Evolutionary conservation across 2,329 filamentous ascomycete genomes (phyloP).

Genomic region (Neonectria punicea): DNA sequence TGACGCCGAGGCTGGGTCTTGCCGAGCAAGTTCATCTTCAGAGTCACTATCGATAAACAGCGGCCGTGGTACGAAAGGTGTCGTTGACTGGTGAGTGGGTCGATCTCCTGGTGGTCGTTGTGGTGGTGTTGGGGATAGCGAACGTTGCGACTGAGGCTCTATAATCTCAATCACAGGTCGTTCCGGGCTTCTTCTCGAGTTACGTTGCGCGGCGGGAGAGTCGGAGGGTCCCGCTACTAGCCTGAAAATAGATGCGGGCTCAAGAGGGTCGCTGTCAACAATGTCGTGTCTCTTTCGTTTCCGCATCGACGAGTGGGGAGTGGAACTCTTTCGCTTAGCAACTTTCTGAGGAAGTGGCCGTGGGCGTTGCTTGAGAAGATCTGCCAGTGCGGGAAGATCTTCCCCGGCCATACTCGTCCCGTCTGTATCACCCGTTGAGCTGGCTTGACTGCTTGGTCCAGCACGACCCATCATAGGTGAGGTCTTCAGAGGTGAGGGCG

Average conservation of each 20-base stretch:
- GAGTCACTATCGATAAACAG: slow-evolving; percentile 37
- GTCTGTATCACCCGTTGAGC: slow-evolving; percentile 50
- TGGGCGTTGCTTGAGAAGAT: slow-evolving; percentile 43
- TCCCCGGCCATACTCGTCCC: slow-evolving; percentile 50
- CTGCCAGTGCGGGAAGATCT: slow-evolving; percentile 51
- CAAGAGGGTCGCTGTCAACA: slow-evolving; percentile 47
- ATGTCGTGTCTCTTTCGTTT: slow-evolving; percentile 47
- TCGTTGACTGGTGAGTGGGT: slow-evolving; percentile 2
- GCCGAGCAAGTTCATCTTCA: slow-evolving; percentile 35
- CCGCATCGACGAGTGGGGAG: slow-evolving; percentile 41
- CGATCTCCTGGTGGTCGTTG: not conserved
- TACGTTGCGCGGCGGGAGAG: slow-evolving; percentile 39
- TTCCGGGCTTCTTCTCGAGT: slow-evolving; percentile 31
- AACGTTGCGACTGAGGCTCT: not conserved
- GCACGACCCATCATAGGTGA: slow-evolving; percentile 40
- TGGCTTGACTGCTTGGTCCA: slow-evolving; percentile 48
- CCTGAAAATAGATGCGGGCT: slow-evolving; percentile 37
- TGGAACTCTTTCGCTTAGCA: slow-evolving; percentile 38
- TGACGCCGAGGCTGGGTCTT: slow-evolving; percentile 5
- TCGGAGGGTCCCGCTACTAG: slow-evolving; percentile 22
- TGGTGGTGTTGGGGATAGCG: not conserved
- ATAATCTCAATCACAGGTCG: not conserved
- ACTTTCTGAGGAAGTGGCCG: slow-evolving; percentile 25
- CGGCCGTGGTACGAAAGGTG: slow-evolving; percentile 12
- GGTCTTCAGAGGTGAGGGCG: slow-evolving; percentile 46